Percentiles rank a stretch among this genome's conserved stretches.
These are phyloP conservation scores for Kodamaea fukazawae DNA, from an alignment of 805 yeast genomes.

Conservation along the genomic window DNA sequence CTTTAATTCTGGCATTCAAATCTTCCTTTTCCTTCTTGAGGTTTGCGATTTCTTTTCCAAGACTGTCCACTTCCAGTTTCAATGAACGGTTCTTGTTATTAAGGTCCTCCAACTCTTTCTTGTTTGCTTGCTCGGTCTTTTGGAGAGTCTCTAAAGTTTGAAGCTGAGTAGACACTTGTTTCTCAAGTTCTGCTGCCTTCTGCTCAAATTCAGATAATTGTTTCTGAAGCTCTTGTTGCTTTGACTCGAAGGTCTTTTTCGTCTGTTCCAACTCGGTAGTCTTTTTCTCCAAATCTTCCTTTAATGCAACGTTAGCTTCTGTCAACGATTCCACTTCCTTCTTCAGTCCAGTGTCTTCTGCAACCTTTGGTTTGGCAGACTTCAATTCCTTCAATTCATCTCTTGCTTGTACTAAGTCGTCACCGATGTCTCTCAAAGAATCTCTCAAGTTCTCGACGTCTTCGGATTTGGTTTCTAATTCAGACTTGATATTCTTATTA, in stretches of 20 bases:
- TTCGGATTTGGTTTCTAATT: constrained; percentile 44
- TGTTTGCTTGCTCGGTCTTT: constrained; percentile 19
- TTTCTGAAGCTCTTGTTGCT: too few relatives aligned
- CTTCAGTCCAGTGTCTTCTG: constrained; percentile 11
- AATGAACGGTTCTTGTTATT: constrained; percentile 5
- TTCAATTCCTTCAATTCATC: constrained; percentile 49
- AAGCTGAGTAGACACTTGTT: neutral
- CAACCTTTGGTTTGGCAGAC: constrained; percentile 1
- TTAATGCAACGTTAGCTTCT: neutral
- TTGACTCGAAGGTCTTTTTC: too few relatives aligned
- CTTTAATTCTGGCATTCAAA: constrained; percentile 30
- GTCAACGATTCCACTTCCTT: constrained; percentile 10
- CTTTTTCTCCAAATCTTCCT: neutral
- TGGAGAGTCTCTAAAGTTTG: constrained; percentile 7
- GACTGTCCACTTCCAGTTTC: constrained; percentile 18
- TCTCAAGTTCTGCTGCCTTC: neutral
- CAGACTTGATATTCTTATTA: constrained; percentile 19
- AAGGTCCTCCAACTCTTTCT: constrained; percentile 20
- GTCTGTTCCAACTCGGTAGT: too few relatives aligned
- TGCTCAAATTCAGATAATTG: too few relatives aligned
- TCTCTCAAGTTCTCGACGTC: constrained; percentile 73
- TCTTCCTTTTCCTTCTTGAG: constrained; percentile 38
- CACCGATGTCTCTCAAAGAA: constrained; percentile 73
- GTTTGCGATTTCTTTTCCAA: constrained; percentile 23
- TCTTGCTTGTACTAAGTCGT: constrained; percentile 70